phyloP scores from a whole-genome alignment of 225 moss, liverwort and hornwort genomes.

The Sphagnum tenellum region DNA sequence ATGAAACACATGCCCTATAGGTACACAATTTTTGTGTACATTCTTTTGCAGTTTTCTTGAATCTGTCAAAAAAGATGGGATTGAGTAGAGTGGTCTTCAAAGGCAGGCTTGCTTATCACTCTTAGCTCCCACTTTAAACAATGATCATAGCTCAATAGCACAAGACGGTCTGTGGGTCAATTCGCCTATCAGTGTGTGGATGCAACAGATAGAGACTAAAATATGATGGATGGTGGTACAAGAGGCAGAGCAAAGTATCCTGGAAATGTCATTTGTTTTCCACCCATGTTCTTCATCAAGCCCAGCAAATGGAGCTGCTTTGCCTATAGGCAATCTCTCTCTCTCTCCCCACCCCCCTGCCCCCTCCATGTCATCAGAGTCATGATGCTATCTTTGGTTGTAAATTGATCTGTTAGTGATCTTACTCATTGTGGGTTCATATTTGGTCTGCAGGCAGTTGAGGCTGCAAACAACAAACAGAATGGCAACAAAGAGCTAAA shows the following conservation, averaged over 20 bases:
- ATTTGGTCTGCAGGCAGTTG: slow-evolving; percentile 64
- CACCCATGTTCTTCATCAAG: slow-evolving; percentile 87
- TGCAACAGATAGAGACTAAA: slow-evolving; percentile 76
- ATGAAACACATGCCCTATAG: slow-evolving; percentile 77
- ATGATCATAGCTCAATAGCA: too few relatives aligned
- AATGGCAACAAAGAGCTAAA: slow-evolving; percentile 85
- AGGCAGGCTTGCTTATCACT: too few relatives aligned
- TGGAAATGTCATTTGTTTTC: slow-evolving; percentile 88
- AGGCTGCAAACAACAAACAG: slow-evolving; percentile 66
- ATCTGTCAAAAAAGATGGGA: too few relatives aligned
- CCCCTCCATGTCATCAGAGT: too few relatives aligned
- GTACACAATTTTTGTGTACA: slow-evolving; percentile 18
- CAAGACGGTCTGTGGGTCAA: too few relatives aligned
- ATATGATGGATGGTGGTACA: slow-evolving; percentile 74
- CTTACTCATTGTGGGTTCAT: too few relatives aligned
- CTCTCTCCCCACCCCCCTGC: too few relatives aligned
- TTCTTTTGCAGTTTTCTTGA: slow-evolving; percentile 2
- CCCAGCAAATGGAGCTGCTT: slow-evolving; percentile 86
- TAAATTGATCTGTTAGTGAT: too few relatives aligned
- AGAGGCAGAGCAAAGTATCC: slow-evolving; percentile 92
- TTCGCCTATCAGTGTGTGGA: too few relatives aligned
- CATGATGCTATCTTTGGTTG: too few relatives aligned
- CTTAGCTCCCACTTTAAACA: too few relatives aligned
- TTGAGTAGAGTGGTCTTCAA: too few relatives aligned
- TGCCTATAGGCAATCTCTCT: slow-evolving; percentile 86